These are phyloP conservation scores for Botryosphaeria dothidea DNA, from an alignment of 2,329 filamentous ascomycete genomes.

Conservation along the genomic window DNA sequence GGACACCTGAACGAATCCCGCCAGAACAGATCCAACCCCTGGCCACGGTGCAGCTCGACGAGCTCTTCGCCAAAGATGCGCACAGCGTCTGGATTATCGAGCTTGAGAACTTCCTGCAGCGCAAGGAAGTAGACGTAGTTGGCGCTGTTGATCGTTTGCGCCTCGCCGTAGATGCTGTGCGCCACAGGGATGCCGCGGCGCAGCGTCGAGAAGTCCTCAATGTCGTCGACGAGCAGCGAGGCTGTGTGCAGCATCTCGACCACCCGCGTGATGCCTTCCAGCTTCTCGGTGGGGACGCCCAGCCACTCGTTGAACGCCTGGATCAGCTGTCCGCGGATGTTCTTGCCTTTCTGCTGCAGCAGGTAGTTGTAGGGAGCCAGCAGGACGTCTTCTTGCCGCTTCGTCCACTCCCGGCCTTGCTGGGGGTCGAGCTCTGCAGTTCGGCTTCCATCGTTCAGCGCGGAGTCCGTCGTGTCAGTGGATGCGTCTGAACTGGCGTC, in stretches of 20 bases:
- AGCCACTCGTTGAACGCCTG: slow-evolving; percentile 75
- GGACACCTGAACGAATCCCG: slow-evolving; percentile 47
- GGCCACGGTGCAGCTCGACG: slow-evolving; percentile 49
- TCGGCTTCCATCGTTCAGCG: no score
- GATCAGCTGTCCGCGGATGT: slow-evolving; percentile 49
- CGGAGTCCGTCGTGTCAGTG: no score
- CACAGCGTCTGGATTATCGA: not conserved
- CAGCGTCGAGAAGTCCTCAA: slow-evolving; percentile 51
- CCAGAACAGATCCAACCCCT: slow-evolving; percentile 53
- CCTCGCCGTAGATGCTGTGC: slow-evolving; percentile 51
- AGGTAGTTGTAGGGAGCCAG: no score
- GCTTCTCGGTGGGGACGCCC: slow-evolving; percentile 64
- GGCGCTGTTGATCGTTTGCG: slow-evolving; percentile 55
- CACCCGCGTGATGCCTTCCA: slow-evolving; percentile 70
- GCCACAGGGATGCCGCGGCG: slow-evolving; percentile 51
- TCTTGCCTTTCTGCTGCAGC: no score
- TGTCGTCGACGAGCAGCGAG: slow-evolving; percentile 60
- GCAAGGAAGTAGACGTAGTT: slow-evolving; percentile 52
- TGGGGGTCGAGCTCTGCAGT: no score
- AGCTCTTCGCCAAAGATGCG: slow-evolving; percentile 37
- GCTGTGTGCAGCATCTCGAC: slow-evolving; percentile 79
- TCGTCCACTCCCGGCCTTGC: no score
- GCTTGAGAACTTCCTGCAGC: slow-evolving; percentile 40
- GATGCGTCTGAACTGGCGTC: no score
- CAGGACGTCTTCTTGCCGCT: no score